Conservation (phyloP, 768 basidiomycete genomes). For the Phlebiopsis gigantea region DNA sequence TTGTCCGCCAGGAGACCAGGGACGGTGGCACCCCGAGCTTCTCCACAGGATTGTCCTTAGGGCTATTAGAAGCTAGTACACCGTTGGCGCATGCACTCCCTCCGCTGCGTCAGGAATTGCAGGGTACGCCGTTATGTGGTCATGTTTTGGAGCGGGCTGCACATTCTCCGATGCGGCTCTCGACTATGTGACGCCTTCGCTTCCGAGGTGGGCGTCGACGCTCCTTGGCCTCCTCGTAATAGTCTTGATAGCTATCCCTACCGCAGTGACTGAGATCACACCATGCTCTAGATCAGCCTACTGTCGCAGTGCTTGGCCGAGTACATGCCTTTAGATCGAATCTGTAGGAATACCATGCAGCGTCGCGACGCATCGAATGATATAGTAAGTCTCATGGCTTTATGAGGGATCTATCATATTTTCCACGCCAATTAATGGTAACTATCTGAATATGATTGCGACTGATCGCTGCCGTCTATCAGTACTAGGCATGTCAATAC, state of each 20-base stretch:
- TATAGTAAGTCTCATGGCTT: too few relatives aligned
- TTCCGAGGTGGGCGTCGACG: conserved; percentile 55
- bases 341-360: too few relatives aligned
- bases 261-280: too few relatives aligned
- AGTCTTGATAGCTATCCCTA: background rate
- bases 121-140: conserved; percentile 46
- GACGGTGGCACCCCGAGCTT: conserved; percentile 46
- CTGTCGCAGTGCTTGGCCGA: too few relatives aligned
- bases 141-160: conserved; percentile 26
- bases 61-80: conserved; percentile 55
- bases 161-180: conserved; percentile 16
- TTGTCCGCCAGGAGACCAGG: conserved; percentile 48
- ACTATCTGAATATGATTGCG: too few relatives aligned
- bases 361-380: too few relatives aligned
- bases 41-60: conserved; percentile 53
- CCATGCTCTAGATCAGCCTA: too few relatives aligned
- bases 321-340: too few relatives aligned
- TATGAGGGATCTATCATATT: too few relatives aligned
- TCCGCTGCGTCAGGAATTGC: conserved; percentile 58
- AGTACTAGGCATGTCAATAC: too few relatives aligned
- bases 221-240: conserved; percentile 30
- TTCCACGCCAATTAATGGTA: too few relatives aligned
- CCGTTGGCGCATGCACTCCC: conserved; percentile 55
- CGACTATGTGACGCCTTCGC: conserved; percentile 39
- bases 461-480: too few relatives aligned